Evolutionary conservation across 441 rosid genomes (phyloP), one percentile per base, ranked within the genome.

Genomic region (Arabidopsis hybrid): DNA sequence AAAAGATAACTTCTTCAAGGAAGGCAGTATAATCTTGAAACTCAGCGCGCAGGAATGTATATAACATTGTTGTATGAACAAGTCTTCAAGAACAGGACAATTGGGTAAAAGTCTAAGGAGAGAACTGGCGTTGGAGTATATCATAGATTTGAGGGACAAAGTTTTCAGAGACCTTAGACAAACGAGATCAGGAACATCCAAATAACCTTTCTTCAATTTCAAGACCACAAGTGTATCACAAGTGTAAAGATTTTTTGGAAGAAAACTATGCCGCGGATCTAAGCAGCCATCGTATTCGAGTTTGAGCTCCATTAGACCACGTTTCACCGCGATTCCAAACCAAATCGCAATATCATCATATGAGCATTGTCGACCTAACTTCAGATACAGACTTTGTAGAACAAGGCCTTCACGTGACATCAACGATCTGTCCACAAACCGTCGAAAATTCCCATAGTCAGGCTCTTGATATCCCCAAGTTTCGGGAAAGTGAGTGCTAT

Each of bases 71-170:
- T 35, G 2, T 35, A 51, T 51, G 39, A 29, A 53, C 31, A 67
- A 53, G 12, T 67, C 72, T 40, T 53, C 72, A 53, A 67, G 72
- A 67, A 67, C 63, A 62, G 76, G 75, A 32, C 69, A 71, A 17
- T 29, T 60, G 7, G 59, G 17, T 59, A 60, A 49, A 29, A 60
- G 60, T 49, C 42, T 50, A 60, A 71, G 31, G 21, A 72, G 62
- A 42, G 36, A 3, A 60, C 3, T 62, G 8, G 34, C 14, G 21
- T 42, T 6, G 13, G 43, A 31, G 55, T 3, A 53, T 0, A 0
- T 12, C n/a, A 61, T 32, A 17, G 1, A 40, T 31, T 4, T 8
- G 7, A 71, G 75, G 35, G 69, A 40, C 8, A 71, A 32, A 0
- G 61, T 52, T 61, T 71, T 71, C 1, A 71, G 52, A 52, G 75